Percentiles rank a stretch among this genome's conserved stretches.
These are phyloP conservation scores for Viola pubescens DNA, from an alignment of 441 rosid genomes.

Conservation along the genomic window DNA sequence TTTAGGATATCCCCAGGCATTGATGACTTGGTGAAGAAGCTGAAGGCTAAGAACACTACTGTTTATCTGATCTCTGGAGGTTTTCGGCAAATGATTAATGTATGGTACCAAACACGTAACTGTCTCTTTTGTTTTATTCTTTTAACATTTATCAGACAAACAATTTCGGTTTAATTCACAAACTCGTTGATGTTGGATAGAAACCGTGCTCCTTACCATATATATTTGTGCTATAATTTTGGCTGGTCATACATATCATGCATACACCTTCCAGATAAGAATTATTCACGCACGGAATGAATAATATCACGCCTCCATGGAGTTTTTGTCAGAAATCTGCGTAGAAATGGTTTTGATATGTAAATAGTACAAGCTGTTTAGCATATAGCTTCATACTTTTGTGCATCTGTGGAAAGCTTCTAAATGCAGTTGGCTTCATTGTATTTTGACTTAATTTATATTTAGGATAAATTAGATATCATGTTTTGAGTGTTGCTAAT, in stretches of 20 bases:
- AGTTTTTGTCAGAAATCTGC: too few species aligned
- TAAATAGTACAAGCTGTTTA: too few species aligned
- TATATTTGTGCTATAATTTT: too few species aligned
- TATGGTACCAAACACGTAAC: constrained; percentile 24
- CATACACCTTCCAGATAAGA: too few species aligned
- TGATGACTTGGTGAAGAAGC: constrained; percentile 65
- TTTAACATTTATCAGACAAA: constrained; percentile 4
- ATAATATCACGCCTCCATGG: too few species aligned
- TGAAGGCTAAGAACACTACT: constrained; percentile 52
- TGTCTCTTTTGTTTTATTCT: constrained; percentile 9
- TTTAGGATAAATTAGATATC: neutral
- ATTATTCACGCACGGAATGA: too few species aligned
- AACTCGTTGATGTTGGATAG: too few species aligned
- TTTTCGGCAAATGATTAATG: constrained; percentile 95
- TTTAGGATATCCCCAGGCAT: constrained; percentile 87
- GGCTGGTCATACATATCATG: too few species aligned
- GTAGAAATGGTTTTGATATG: too few species aligned
- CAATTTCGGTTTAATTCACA: too few species aligned
- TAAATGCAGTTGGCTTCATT: neutral
- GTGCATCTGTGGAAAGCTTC: neutral
- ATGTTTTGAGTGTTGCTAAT: neutral
- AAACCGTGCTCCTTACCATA: too few species aligned
- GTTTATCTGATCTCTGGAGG: constrained; percentile 94
- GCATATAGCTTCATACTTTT: too few species aligned
- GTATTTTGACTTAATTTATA: constrained; percentile 1